Conservation (phyloP, 441 rosid genomes). For the Flueggea neowawraea region DNA sequence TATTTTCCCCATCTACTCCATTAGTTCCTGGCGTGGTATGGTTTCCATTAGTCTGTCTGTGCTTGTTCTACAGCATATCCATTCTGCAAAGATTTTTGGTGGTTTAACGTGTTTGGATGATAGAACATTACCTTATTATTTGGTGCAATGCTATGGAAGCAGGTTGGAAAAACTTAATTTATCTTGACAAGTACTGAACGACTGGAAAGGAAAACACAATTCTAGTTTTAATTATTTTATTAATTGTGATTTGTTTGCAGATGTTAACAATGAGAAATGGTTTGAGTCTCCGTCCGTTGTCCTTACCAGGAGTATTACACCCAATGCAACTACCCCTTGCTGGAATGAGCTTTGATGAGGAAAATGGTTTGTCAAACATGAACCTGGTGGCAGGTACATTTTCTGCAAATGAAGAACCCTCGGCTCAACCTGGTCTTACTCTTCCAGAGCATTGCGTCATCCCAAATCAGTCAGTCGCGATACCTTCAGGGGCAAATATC, state of each 20-base stretch:
- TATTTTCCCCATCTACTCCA: no score
- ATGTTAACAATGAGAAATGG: constrained; percentile 81
- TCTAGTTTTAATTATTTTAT: not conserved
- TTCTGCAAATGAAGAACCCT: constrained; percentile 39
- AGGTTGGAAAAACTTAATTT: not conserved
- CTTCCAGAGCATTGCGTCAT: constrained; percentile 27
- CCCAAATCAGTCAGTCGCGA: constrained; percentile 32
- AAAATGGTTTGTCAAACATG: constrained; percentile 31
- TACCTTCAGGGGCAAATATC: constrained; percentile 28
- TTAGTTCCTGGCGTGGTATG: no score
- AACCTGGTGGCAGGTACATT: constrained; percentile 29
- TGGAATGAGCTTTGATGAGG: constrained; percentile 45
- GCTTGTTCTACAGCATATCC: not conserved
- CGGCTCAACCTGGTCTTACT: constrained; percentile 23
- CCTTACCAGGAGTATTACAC: constrained; percentile 49
- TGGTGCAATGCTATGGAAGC: not conserved
- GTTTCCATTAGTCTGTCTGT: no score
- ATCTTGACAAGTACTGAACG: not conserved
- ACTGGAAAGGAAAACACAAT: not conserved
- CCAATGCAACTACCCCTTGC: constrained; percentile 42
- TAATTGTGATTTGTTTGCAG: constrained; percentile 31
- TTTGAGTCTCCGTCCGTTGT: constrained; percentile 56
- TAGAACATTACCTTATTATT: not conserved
- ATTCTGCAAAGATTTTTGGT: not conserved
- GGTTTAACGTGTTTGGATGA: not conserved